These are phyloP conservation scores for Sphaerulina vaccinii DNA, from an alignment of 2,329 filamentous ascomycete genomes.

Conservation along the genomic window DNA sequence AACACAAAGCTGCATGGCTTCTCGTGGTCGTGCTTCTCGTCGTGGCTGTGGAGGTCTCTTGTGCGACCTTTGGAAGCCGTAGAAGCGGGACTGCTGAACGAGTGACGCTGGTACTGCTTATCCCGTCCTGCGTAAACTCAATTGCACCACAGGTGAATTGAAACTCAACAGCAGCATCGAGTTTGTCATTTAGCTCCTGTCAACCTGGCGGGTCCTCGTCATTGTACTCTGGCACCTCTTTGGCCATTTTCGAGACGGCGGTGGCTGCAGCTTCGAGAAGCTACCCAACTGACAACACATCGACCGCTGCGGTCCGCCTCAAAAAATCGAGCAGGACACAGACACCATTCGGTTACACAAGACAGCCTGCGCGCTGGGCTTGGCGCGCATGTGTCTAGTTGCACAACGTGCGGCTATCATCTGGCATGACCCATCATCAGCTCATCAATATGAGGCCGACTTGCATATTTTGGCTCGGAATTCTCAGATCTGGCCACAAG, in stretches of 20 bases:
- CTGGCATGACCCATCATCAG: background rate
- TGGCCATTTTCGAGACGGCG: constrained; percentile 13
- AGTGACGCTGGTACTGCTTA: constrained; percentile 7
- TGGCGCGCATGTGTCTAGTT: constrained; percentile 14
- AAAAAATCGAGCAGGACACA: background rate
- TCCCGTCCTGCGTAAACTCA: constrained; percentile 6
- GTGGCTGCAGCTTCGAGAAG: constrained; percentile 28
- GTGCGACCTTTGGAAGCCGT: constrained; percentile 19
- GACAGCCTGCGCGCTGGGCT: background rate
- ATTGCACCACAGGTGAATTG: constrained; percentile 13
- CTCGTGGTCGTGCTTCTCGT: constrained; percentile 21
- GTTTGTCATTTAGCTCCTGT: constrained; percentile 11
- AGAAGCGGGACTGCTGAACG: constrained; percentile 3
- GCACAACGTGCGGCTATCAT: constrained; percentile 16
- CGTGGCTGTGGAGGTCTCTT: constrained; percentile 20
- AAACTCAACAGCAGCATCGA: constrained; percentile 15
- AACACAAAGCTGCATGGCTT: constrained; percentile 3
- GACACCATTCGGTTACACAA: constrained; percentile 26
- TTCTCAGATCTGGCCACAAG: constrained; percentile 10
- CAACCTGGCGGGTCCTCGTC: constrained; percentile 10
- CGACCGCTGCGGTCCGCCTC: constrained; percentile 16
- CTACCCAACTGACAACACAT: constrained; percentile 32
- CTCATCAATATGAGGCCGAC: constrained; percentile 8
- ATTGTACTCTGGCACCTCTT: constrained; percentile 1
- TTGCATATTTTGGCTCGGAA: background rate